Percentiles rank a stretch among this genome's conserved stretches.
phyloP scores from a whole-genome alignment of 495 filamentous ascomycete genomes.

The Rhypophila decipiens region DNA sequence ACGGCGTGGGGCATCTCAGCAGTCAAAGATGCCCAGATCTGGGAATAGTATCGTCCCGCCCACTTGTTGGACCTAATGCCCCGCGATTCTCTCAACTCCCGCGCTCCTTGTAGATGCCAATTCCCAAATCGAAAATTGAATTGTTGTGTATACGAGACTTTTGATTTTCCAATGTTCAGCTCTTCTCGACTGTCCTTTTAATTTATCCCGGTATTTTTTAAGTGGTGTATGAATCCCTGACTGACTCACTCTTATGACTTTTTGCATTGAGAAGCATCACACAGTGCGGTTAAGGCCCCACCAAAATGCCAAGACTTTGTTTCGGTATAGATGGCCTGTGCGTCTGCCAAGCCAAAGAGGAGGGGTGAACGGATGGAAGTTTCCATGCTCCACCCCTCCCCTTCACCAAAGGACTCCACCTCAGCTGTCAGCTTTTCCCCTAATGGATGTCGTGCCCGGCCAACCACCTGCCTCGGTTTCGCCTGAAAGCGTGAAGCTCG shows the following conservation, averaged over 20 bases:
- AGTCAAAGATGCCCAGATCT: neutral
- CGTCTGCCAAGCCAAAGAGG: neutral
- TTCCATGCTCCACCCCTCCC: neutral
- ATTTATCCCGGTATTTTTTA: neutral
- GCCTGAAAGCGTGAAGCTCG: constrained; percentile 21
- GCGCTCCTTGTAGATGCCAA: no score
- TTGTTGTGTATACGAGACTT: neutral
- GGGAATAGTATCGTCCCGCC: neutral
- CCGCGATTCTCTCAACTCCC: neutral
- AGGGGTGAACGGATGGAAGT: neutral
- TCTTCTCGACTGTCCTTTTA: neutral
- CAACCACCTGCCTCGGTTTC: constrained; percentile 31
- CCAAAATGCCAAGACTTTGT: neutral
- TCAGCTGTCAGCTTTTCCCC: constrained; percentile 3
- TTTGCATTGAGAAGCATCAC: neutral
- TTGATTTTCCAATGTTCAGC: neutral
- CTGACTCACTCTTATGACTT: constrained; percentile 17
- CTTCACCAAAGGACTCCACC: neutral
- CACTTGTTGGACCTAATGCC: neutral
- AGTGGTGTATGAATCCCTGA: constrained; percentile 1
- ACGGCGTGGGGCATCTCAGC: constrained; percentile 60
- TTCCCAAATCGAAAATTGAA: neutral
- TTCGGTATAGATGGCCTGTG: constrained; percentile 17
- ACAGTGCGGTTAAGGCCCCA: neutral
- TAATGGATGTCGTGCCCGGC: constrained; percentile 25